Base-by-base conservation (phyloP, 129 eudicot species). In the Gnaphalium uliginosum region DNA sequence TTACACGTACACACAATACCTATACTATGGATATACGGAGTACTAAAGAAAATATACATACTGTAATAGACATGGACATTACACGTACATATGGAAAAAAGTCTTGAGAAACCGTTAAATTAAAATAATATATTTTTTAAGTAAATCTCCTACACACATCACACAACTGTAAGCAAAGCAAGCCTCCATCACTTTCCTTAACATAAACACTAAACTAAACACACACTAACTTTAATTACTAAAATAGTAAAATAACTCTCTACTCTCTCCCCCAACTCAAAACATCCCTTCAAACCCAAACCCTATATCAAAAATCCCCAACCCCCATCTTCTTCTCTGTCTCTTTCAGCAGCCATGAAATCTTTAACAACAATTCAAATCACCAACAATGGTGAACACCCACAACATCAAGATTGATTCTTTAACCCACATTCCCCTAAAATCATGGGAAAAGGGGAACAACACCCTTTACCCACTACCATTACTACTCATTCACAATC, bases 361-460 rank as follows among this genome's bases (percentile, higher is more conserved):
- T 7, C 26, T 6, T 11, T 46, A 46, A 46, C 53, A 14, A 14
- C 53, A 46, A 46, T 46, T 46, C 53, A 46, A 46, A 11, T 46
- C 53, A 46, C 5, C 53, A 46, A 46, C 53, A 46, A 46, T 46
- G 53, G 53, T 46, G 53, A 46, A 4, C 51, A 32, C 66, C 46
- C 37, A 58, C 69, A 80, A 43, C 82, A 60, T 21, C 65, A 59
- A 59, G 64, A 84, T 80, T 82, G 78, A 70, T 21, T 51, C 51
- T 66, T 76, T 56, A 61, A 79, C 83, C 89, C 83, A 81, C 96
- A 89, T 81, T 86, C 13, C 83, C 81, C 53, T 46, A 2, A 73
- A n/a, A 15, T 78, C 32, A 92, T 92, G 97, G 97, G 97, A 69
- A 92, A 92, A 79, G 83, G 69, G 68, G 97, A 86, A 79, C 76